Evolutionary conservation across 2,329 filamentous ascomycete species (phyloP), one percentile per base, ranked within the genome.

Genomic region (Sordariomycetes sp.): DNA sequence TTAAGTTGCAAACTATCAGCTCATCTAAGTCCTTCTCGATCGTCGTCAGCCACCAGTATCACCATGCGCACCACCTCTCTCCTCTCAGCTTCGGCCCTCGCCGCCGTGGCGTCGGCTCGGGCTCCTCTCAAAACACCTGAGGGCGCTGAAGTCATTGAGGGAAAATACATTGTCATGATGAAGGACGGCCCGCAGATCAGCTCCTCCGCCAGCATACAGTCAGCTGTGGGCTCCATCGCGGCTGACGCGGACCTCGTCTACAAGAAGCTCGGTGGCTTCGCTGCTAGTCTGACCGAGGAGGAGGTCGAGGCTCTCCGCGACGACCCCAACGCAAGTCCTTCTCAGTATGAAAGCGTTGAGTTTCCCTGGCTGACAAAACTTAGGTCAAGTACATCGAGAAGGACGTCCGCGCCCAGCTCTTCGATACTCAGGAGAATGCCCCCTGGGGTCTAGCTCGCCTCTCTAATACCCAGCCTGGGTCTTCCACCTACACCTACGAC

Each of bases 371-470:
- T n/a, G n/a, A n/a, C n/a, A n/a, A n/a, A n/a, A 21, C 12, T 29
- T 15, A 41, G 36, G 51, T 58, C 30, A 46, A 48, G 5, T 58
- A 53, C 37, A 44, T 60, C 12, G 54, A 60, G 43, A 50, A 50
- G 28, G 55, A 63, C 32, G 46, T 42, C 25, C 36, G 45, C n/a
- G 46, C 59, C 19, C 46, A 14, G 12, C 32, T 39, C 43, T 72
- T 36, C 53, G 55, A 20, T 9, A 43, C 44, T 12, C 58, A 64
- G 39, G 38, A 36, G 17, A 42, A 47, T 26, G 54, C 59, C n/a
- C 52, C 59, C 8, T 59, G 54, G 55, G 54, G 53, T 6, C 44
- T 58, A 10, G 48, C 51, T 2, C 45, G 54, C 7, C 42, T 60
- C 25, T 58, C 56, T 14, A 50, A 46, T 44, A 41, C 44, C 10